A percentile compares a stretch with the other conserved stretches of the same genome.
phyloP scores from a whole-genome alignment of 441 rosid genomes.

The Mallotus repandus region DNA sequence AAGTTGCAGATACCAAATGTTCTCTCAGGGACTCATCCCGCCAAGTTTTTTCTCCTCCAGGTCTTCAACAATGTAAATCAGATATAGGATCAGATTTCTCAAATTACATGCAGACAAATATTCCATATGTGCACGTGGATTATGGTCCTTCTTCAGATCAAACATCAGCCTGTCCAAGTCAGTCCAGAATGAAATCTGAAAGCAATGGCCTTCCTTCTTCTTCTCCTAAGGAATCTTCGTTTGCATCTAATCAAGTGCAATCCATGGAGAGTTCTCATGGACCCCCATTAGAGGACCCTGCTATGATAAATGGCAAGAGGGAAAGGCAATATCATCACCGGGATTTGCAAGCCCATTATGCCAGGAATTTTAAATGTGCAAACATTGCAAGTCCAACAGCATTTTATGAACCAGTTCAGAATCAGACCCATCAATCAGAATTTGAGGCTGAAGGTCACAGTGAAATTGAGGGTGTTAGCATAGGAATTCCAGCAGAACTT shows the following conservation, averaged over 20 bases:
- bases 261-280: slow-evolving; percentile 45
- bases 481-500: slow-evolving; percentile 38
- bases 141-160: slow-evolving; percentile 43
- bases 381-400: slow-evolving; percentile 35
- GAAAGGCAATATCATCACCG: slow-evolving; percentile 31
- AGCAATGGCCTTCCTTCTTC: slow-evolving; percentile 44
- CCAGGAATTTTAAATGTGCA: slow-evolving; percentile 34
- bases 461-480: slow-evolving; percentile 43
- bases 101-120: slow-evolving; percentile 27
- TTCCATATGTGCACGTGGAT: slow-evolving; percentile 31
- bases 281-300: slow-evolving; percentile 37
- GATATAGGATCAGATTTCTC: slow-evolving; percentile 30
- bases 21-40: slow-evolving; percentile 27
- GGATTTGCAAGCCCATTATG: slow-evolving; percentile 31
- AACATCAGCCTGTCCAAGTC: slow-evolving; percentile 48
- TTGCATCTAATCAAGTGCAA: slow-evolving; percentile 57
- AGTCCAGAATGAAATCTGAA: slow-evolving; percentile 48
- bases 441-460: slow-evolving; percentile 40
- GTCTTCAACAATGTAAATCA: slow-evolving; percentile 30
- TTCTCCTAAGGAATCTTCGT: slow-evolving; percentile 49
- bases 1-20: slow-evolving; percentile 32
- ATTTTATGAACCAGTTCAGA: slow-evolving; percentile 45
- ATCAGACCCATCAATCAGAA: slow-evolving; percentile 35
- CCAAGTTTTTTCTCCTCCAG: slow-evolving; percentile 33
- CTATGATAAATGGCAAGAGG: slow-evolving; percentile 31